Conservation (phyloP, 2,329 filamentous ascomycete species). For the Sporothrix euskadiensis region DNA sequence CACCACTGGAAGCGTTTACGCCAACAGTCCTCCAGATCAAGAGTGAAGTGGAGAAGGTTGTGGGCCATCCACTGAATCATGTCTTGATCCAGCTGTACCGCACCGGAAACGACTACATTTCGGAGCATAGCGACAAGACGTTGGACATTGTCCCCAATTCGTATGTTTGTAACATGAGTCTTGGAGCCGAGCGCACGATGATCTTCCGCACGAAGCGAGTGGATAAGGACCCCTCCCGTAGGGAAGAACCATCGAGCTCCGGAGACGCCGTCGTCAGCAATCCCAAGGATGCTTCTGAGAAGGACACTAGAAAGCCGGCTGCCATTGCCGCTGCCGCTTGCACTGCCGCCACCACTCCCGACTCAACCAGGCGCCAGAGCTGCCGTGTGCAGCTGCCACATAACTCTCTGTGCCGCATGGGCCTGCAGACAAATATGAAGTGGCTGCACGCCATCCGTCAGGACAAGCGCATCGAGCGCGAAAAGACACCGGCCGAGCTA, state of each 20-base stretch:
- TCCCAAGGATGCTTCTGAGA: background rate
- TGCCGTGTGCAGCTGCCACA: constrained; percentile 77
- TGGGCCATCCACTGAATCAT: constrained; percentile 85
- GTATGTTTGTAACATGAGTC: constrained; percentile 86
- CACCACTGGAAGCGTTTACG: constrained; percentile 74
- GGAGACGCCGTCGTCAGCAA: constrained; percentile 10
- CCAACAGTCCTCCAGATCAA: constrained; percentile 69
- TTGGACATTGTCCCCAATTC: constrained; percentile 81
- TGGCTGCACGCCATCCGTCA: constrained; percentile 93
- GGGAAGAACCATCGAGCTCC: constrained; percentile 22
- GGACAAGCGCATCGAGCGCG: constrained; percentile 70
- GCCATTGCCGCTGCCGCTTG: background rate
- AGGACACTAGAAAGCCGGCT: constrained; percentile 18
- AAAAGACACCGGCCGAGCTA: constrained; percentile 70
- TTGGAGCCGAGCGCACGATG: constrained; percentile 93
- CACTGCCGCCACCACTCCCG: background rate
- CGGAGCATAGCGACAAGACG: constrained; percentile 96
- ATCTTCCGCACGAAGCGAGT: constrained; percentile 77
- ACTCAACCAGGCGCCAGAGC: constrained; percentile 51
- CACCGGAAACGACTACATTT: constrained; percentile 86
- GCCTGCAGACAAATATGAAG: constrained; percentile 74
- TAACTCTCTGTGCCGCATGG: constrained; percentile 84
- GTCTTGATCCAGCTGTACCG: constrained; percentile 92
- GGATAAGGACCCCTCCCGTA: constrained; percentile 44
- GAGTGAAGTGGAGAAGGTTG: constrained; percentile 64